These are phyloP conservation scores for Saccharomycopsis sp. DNA, from an alignment of 805 yeast species.

Conservation along the genomic window DNA sequence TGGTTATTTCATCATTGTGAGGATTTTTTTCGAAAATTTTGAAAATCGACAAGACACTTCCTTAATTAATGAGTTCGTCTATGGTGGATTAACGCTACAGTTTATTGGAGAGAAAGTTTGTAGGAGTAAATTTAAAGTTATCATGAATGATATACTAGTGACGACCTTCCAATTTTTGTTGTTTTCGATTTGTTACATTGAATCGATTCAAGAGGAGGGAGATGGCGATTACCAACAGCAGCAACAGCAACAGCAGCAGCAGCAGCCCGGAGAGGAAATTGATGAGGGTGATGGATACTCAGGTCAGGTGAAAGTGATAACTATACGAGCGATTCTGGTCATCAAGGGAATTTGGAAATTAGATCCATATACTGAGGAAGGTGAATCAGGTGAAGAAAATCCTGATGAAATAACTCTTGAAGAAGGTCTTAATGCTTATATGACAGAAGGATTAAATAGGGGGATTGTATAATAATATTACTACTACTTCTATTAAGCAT, in stretches of 20 bases:
- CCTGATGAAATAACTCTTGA: neutral
- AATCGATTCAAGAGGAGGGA: constrained; percentile 22
- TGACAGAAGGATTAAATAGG: too few species aligned
- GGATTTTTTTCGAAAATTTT: constrained; percentile 31
- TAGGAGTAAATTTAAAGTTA: constrained; percentile 23
- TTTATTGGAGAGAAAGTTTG: constrained; percentile 41
- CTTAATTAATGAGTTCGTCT: constrained; percentile 24
- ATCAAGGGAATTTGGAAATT: neutral
- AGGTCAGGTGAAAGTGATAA: constrained; percentile 1
- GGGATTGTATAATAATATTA: too few species aligned
- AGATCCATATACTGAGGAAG: neutral
- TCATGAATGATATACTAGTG: constrained; percentile 30
- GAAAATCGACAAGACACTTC: constrained; percentile 22
- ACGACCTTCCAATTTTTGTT: constrained; percentile 28
- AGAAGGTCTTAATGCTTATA: too few species aligned
- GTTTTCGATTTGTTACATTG: constrained; percentile 26
- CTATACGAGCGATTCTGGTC: neutral
- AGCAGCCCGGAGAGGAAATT: neutral
- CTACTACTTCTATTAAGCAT: neutral
- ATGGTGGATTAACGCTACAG: constrained; percentile 37
- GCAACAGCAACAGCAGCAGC: too few species aligned
- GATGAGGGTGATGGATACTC: constrained; percentile 11
- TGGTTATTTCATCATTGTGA: constrained; percentile 28
- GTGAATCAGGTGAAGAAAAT: neutral
- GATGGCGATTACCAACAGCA: too few species aligned